These are phyloP conservation scores for Schizochytrium sp. DNA, from an alignment of 108 stramenopile species.

Conservation along the genomic window DNA sequence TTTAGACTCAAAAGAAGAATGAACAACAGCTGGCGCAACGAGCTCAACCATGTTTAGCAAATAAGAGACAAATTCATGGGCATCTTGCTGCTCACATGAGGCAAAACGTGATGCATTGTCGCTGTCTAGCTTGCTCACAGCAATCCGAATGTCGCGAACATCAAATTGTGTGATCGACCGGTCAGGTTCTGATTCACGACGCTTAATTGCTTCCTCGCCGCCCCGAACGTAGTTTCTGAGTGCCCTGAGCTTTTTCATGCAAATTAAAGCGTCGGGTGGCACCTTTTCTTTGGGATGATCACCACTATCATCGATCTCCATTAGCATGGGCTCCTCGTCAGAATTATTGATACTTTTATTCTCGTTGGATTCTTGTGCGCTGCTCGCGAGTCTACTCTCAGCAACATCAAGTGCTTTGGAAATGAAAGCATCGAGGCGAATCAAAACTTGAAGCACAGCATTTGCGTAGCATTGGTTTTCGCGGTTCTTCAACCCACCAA, in stretches of 20 bases:
- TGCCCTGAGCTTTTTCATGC: not conserved
- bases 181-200: not conserved
- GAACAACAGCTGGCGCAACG: not conserved
- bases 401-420: not conserved
- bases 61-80: constrained; percentile 43
- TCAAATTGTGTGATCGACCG: not conserved
- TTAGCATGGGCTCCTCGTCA: not conserved
- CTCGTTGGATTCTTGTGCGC: not conserved
- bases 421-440: not conserved
- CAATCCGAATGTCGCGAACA: not conserved
- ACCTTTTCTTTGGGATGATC: not conserved
- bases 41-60: constrained; percentile 26
- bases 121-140: not conserved
- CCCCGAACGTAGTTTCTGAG: not conserved
- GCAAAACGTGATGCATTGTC: not conserved
- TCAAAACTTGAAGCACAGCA: constrained; percentile 18
- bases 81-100: constrained; percentile 16
- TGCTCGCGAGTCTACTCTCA: not conserved
- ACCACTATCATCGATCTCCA: not conserved
- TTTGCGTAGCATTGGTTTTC: constrained; percentile 54
- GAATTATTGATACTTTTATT: not conserved
- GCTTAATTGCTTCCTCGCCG: not conserved
- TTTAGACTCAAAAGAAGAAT: not conserved
- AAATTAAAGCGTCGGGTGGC: not conserved
- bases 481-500: not conserved